Percentiles rank a stretch among this genome's conserved stretches.
These are phyloP conservation scores for Phellinidium pouzarii DNA, from an alignment of 1,284 basidiomycete species.

Conservation along the genomic window DNA sequence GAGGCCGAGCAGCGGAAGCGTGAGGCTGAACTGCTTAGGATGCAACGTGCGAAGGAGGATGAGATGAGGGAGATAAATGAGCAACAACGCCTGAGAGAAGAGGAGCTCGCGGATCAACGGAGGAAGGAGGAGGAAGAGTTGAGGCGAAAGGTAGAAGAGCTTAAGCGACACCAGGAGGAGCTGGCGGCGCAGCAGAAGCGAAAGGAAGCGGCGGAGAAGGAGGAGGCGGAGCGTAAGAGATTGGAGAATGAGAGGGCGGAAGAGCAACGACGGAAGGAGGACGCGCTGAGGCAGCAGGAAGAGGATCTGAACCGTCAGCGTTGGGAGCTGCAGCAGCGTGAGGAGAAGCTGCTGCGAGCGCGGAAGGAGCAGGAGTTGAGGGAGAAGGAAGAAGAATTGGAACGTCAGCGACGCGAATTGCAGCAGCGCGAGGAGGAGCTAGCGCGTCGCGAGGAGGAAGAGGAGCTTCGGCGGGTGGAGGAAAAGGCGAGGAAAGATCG, in stretches of 20 bases:
- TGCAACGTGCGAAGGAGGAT: too few relatives aligned
- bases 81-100: not conserved
- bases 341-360: constrained; percentile 8
- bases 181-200: constrained; percentile 5
- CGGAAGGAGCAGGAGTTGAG: constrained; percentile 13
- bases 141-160: not conserved
- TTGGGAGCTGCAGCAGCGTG: constrained; percentile 6
- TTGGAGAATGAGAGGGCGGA: constrained; percentile 2
- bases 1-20: constrained; percentile 1
- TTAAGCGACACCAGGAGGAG: constrained; percentile 2
- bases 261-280: constrained; percentile 7
- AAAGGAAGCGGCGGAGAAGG: not conserved
- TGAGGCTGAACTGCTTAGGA: too few relatives aligned
- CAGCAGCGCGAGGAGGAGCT: constrained; percentile 15
- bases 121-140: constrained; percentile 1
- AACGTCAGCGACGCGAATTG: constrained; percentile 9
- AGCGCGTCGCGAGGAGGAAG: constrained; percentile 12
- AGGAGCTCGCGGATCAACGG: not conserved
- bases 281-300: constrained; percentile 7
- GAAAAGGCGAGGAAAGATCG: constrained; percentile 7
- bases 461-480: constrained; percentile 1
- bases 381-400: constrained; percentile 7
- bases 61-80: too few relatives aligned
- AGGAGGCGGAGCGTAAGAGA: not conserved
- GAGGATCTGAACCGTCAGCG: constrained; percentile 7